Evolutionary conservation across 352 stramenopile genomes (phyloP).

Genomic region (Pythium periplocum): DNA sequence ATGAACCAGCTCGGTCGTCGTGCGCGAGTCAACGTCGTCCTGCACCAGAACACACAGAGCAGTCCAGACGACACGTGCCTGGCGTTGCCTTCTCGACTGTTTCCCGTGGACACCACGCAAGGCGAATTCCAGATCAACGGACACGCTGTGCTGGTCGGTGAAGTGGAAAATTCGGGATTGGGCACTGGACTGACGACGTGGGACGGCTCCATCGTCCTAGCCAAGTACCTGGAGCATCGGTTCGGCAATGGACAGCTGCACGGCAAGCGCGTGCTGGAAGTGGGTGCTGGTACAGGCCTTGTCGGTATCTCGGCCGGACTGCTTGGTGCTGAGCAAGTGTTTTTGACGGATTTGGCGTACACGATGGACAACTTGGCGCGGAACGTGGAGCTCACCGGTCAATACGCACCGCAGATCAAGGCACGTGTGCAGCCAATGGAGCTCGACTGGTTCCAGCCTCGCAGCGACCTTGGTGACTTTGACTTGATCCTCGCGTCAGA

Average conservation of each 20-base stretch:
- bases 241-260: slow-evolving; percentile 11
- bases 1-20: slow-evolving; percentile 8
- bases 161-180: slow-evolving; percentile 76
- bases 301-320: slow-evolving; percentile 79
- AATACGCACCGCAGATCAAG: slow-evolving; percentile 10
- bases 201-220: slow-evolving; percentile 89
- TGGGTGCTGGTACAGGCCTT: slow-evolving; percentile 83
- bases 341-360: slow-evolving; percentile 86
- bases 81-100: slow-evolving; percentile 50
- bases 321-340: slow-evolving; percentile 66
- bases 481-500: slow-evolving; percentile 86
- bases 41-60: background rate
- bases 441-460: slow-evolving; percentile 68
- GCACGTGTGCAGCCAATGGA: slow-evolving; percentile 15
- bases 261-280: slow-evolving; percentile 60
- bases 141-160: slow-evolving; percentile 37
- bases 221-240: slow-evolving; percentile 84
- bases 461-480: slow-evolving; percentile 45
- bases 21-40: slow-evolving; percentile 17
- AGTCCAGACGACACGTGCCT: slow-evolving; percentile 14
- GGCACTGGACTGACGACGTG: slow-evolving; percentile 89
- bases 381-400: slow-evolving; percentile 44
- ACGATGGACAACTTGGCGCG: slow-evolving; percentile 73
- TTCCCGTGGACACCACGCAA: slow-evolving; percentile 34
- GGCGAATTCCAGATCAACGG: slow-evolving; percentile 55